Base-by-base conservation (phyloP, 345 rosid species). In the Jatropha curcas region DNA sequence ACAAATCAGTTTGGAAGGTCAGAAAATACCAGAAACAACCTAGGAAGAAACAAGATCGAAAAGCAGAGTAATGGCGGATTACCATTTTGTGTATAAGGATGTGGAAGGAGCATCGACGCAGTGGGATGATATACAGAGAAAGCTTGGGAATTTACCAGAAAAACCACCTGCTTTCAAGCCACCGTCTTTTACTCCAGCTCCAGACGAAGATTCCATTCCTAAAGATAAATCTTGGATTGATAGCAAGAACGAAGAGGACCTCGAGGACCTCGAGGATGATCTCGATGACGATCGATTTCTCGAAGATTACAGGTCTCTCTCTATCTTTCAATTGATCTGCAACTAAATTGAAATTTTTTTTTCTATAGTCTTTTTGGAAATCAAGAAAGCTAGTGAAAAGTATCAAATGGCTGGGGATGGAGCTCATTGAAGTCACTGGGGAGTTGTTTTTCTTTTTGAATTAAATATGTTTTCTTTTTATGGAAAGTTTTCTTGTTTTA, bases 71-170 rank as follows among this genome's bases (percentile, higher is more conserved):
- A 95, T 95, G 99, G 97, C 86, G 72, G 96, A 95, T 73, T 95
- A 95, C 80, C 99, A 95, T 80, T 92, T 87, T 60, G 91, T 92
- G 61, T 91, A 95, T 88, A 95, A 92, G 78, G 99, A 95, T 82
- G 81, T 90, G 10, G 98, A 95, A 65, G 99, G 99, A 65, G 85
- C 99, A 11, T 93, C 99, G 67, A 95, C 99, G 16, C 94, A 95
- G 71, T 95, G 99, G 99, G 99, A 95, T 75, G 98, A 95, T 76
- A 91, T 95, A 35, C 99, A 95, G 84, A 82, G 96, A 80, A 95
- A 91, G 84, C 84, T 95, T 50, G 99, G 98, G 33, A 95, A 93
- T 77, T 82, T 95, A 17, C 98, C 98, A 7, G 82, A 72, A 28
- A 95, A 91, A 70, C 85, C 96, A 20, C 94, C 99, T 8, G 82